phyloP scores from a whole-genome alignment of 2,329 filamentous ascomycete genomes.

The Ilyonectria robusta region DNA sequence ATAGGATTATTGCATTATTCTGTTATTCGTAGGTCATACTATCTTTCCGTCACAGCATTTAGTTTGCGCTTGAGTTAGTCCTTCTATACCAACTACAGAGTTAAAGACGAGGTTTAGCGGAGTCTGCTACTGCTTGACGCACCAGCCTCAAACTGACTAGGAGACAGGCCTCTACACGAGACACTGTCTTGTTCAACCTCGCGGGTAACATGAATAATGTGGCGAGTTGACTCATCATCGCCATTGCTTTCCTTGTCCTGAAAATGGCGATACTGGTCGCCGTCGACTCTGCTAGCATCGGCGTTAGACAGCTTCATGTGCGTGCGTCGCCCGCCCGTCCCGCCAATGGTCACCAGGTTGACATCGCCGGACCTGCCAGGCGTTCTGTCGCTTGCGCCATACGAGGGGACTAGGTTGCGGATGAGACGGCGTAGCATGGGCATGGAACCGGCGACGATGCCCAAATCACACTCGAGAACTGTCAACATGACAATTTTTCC shows the following conservation, averaged over 20 bases:
- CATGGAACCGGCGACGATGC: constrained; percentile 45
- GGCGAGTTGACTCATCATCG: constrained; percentile 33
- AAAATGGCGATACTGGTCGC: constrained; percentile 22
- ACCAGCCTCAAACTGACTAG: neutral
- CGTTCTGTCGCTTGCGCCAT: constrained; percentile 23
- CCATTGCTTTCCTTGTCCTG: constrained; percentile 37
- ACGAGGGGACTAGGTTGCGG: constrained; percentile 27
- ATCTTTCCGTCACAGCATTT: no score
- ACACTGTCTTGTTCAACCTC: constrained; percentile 34
- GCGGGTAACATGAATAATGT: constrained; percentile 37
- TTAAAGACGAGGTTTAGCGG: no score
- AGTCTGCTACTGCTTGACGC: neutral
- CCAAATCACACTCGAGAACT: constrained; percentile 43
- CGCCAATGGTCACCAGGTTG: constrained; percentile 36
- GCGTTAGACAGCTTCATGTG: constrained; percentile 32
- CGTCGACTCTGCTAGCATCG: constrained; percentile 12
- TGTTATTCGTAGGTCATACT: no score
- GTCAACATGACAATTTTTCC: constrained; percentile 44
- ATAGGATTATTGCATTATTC: no score
- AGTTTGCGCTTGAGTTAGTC: no score
- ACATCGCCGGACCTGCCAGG: constrained; percentile 30
- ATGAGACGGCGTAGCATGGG: constrained; percentile 44
- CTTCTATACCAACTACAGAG: no score
- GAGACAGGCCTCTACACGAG: constrained; percentile 1
- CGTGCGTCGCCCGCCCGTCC: constrained; percentile 17